Evolutionary conservation across 257 asterid species (phyloP).

Genomic region (Solanum tarijense): DNA sequence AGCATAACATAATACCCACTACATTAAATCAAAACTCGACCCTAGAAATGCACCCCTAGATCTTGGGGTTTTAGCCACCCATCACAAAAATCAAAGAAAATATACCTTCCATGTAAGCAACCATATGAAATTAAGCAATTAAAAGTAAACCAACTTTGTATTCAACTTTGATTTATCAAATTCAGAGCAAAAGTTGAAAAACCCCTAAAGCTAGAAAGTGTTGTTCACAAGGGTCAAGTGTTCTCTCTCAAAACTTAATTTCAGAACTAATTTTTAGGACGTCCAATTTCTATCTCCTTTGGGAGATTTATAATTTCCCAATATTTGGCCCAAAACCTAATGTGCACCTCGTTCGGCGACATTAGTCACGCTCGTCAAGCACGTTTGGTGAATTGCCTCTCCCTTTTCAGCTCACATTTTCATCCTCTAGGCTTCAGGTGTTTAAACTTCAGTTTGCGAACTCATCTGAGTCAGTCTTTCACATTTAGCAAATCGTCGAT

Average conservation of each 20-base stretch:
- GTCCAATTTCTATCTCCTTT: not conserved
- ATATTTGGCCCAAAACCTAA: no score
- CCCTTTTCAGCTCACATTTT: not conserved
- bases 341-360: not conserved
- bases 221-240: not conserved
- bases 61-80: not conserved
- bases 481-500: not conserved
- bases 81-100: no score
- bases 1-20: not conserved
- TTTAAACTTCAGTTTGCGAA: not conserved
- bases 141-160: not conserved
- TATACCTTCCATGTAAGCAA: not conserved
- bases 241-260: not conserved
- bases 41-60: not conserved
- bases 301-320: not conserved
- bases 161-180: not conserved
- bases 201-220: not conserved
- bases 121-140: not conserved
- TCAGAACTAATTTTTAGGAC: no score
- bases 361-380: not conserved
- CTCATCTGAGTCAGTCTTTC: not conserved
- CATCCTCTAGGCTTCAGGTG: not conserved
- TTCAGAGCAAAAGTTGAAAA: not conserved
- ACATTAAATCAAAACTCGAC: no score
- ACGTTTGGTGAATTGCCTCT: not conserved